Evolutionary conservation across 2,329 filamentous ascomycete genomes (phyloP).

Genomic region (Botrytis aclada): DNA sequence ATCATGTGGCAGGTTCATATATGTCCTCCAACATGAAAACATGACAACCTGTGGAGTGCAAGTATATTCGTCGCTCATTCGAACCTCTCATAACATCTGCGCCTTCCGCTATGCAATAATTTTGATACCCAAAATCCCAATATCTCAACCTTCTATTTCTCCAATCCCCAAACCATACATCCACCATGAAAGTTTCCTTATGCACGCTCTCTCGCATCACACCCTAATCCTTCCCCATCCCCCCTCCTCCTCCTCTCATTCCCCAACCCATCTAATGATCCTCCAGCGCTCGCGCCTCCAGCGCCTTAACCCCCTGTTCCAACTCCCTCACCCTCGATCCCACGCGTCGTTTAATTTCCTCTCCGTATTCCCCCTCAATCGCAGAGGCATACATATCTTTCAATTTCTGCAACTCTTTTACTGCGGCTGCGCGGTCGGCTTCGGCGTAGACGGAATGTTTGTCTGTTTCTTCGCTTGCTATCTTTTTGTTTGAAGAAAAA

Average conservation of each 20-base stretch:
- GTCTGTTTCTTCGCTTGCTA: constrained; percentile 47
- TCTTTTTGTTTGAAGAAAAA: constrained; percentile 24
- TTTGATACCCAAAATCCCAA: not conserved
- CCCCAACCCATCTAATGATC: constrained; percentile 26
- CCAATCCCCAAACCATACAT: not conserved
- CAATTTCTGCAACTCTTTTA: constrained; percentile 44
- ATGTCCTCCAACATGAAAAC: not conserved
- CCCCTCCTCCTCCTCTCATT: not conserved
- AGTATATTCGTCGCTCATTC: not conserved
- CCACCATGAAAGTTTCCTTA: not conserved
- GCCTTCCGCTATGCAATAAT: not conserved
- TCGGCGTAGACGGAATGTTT: constrained; percentile 45
- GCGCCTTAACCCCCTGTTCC: constrained; percentile 42
- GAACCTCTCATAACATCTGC: not conserved
- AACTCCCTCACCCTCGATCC: constrained; percentile 46
- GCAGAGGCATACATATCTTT: constrained; percentile 36
- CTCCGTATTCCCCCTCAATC: constrained; percentile 39
- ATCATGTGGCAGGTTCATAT: not conserved
- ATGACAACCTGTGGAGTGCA: not conserved
- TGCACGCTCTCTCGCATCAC: too few relatives aligned
- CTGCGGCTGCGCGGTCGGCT: constrained; percentile 45
- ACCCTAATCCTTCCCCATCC: too few relatives aligned
- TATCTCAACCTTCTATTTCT: not conserved
- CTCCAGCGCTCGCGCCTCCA: constrained; percentile 42
- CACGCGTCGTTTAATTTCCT: constrained; percentile 44